phyloP scores from a whole-genome alignment of 2,329 filamentous ascomycete genomes.

The Aureobasidium sp. region DNA sequence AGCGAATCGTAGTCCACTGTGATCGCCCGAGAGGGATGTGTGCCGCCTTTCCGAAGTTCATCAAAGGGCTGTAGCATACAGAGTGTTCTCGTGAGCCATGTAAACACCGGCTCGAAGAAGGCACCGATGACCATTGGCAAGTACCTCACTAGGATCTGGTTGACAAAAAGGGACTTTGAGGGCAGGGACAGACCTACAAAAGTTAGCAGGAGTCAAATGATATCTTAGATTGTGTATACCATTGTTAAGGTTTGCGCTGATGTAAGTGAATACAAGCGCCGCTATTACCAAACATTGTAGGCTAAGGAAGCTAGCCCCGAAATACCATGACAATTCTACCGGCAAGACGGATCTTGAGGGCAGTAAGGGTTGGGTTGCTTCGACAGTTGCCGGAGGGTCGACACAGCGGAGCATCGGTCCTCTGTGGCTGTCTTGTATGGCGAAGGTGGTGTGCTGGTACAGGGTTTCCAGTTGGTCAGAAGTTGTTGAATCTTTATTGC shows the following conservation, averaged over 20 bases:
- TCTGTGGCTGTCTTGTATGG: background rate
- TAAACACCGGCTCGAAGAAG: conserved; percentile 48
- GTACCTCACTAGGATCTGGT: conserved; percentile 39
- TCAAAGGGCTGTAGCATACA: conserved; percentile 49
- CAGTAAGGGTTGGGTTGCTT: background rate
- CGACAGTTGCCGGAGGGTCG: background rate
- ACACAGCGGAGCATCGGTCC: background rate
- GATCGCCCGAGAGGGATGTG: conserved; percentile 21
- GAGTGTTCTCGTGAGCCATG: conserved; percentile 44
- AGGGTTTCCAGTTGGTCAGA: background rate
- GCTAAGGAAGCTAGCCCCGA: background rate
- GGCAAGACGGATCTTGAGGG: background rate
- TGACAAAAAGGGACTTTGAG: conserved; percentile 26
- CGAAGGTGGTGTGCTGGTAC: background rate
- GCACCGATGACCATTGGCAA: conserved; percentile 48
- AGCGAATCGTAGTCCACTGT: conserved; percentile 46
- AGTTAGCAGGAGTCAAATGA: too few relatives aligned
- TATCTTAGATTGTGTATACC: background rate
- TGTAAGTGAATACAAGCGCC: background rate
- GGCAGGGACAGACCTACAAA: conserved; percentile 28
- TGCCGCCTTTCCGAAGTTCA: conserved; percentile 36
- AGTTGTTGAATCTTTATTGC: background rate
- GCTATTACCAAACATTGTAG: background rate
- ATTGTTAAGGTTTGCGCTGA: background rate
- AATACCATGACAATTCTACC: background rate